phyloP scores from a whole-genome alignment of 306 rosid genomes.

The Adenanthera pavonina region DNA sequence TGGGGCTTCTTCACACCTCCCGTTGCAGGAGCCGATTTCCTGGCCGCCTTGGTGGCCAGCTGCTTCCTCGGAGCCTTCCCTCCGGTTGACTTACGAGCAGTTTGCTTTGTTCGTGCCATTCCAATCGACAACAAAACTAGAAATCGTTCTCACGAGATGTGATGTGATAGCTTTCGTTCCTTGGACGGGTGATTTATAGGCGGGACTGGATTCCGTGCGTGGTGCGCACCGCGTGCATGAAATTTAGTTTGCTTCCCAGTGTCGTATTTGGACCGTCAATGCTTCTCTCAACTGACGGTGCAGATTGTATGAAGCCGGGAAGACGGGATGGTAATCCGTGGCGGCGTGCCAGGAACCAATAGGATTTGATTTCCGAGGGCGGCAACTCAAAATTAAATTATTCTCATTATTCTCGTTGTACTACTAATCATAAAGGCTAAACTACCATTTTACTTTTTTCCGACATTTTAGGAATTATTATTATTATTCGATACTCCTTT shows the following conservation, averaged over 20 bases:
- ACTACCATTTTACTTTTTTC: not conserved
- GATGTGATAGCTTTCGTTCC: too few relatives aligned
- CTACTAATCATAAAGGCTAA: not conserved
- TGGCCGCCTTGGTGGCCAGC: constrained; percentile 69
- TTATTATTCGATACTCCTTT: too few relatives aligned
- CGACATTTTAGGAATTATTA: not conserved
- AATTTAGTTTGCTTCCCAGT: not conserved
- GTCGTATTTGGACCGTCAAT: constrained; percentile 11
- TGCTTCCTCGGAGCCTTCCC: constrained; percentile 82
- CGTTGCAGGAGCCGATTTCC: constrained; percentile 81
- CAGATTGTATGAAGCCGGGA: not conserved
- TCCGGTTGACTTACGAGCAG: constrained; percentile 69
- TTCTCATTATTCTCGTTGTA: too few relatives aligned
- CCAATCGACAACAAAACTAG: too few relatives aligned
- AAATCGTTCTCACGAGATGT: too few relatives aligned
- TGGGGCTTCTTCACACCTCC: constrained; percentile 88
- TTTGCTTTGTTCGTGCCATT: constrained; percentile 79
- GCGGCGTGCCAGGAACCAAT: not conserved
- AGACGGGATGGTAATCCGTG: not conserved
- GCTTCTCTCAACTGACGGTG: not conserved
- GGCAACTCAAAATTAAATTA: not conserved
- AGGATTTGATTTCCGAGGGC: not conserved
- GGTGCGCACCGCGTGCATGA: too few relatives aligned
- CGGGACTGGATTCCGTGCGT: not conserved
- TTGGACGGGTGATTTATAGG: not conserved